Percentiles rank a stretch among this genome's conserved stretches.
phyloP scores from a whole-genome alignment of 768 basidiomycete genomes.

The Agrocybe chaxingu region DNA sequence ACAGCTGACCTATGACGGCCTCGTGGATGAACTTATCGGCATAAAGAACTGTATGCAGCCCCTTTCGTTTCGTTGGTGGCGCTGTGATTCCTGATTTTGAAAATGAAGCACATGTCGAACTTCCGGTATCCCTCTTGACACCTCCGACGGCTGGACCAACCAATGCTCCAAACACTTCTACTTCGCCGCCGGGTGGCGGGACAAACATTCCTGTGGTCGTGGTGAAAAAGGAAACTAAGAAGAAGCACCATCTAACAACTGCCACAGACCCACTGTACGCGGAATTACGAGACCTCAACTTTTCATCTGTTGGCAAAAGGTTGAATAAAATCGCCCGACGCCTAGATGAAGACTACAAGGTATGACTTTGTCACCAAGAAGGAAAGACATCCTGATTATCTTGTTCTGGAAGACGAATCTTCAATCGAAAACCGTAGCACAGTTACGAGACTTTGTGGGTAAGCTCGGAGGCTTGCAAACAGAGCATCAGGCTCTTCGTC shows the following conservation, averaged over 20 bases:
- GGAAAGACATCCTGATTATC: slow-evolving; percentile 3
- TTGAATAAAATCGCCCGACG: slow-evolving; percentile 80
- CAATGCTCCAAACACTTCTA: slow-evolving; percentile 37
- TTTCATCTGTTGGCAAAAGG: slow-evolving; percentile 80
- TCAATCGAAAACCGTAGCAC: slow-evolving; percentile 86
- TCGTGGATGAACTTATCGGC: slow-evolving; percentile 89
- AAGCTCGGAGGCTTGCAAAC: slow-evolving; percentile 89
- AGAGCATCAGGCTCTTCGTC: slow-evolving; percentile 83
- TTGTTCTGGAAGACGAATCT: slow-evolving; percentile 58
- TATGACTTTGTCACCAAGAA: slow-evolving; percentile 22
- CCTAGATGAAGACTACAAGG: slow-evolving; percentile 92
- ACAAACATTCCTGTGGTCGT: slow-evolving; percentile 42
- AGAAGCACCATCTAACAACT: slow-evolving; percentile 84
- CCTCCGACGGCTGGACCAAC: slow-evolving; percentile 47
- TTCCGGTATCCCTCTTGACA: slow-evolving; percentile 68
- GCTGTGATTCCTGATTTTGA: slow-evolving; percentile 7
- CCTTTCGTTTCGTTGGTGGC: not conserved
- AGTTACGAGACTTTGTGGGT: slow-evolving; percentile 93
- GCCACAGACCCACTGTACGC: slow-evolving; percentile 75
- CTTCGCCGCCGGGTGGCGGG: slow-evolving; percentile 26
- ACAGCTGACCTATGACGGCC: slow-evolving; percentile 94
- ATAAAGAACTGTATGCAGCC: slow-evolving; percentile 79
- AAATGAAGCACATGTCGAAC: slow-evolving; percentile 66
- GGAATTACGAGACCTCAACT: slow-evolving; percentile 89
- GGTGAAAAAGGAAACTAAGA: slow-evolving; percentile 76